Conservation (phyloP, 75 land plant species). For the Selaginella tamariscina region DNA sequence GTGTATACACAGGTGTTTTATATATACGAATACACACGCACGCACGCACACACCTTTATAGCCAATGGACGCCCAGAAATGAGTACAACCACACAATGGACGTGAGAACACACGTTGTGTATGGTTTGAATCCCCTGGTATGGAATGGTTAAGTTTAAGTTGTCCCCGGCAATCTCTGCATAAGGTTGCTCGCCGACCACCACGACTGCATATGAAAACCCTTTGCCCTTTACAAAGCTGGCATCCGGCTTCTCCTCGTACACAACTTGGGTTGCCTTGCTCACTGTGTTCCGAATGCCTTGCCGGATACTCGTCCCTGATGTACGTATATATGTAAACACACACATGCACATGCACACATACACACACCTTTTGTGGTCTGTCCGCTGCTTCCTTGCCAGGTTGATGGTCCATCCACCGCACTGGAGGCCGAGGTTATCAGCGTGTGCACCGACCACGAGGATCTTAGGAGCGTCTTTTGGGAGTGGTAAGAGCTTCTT, state of each 20-base stretch:
- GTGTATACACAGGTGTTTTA: no score
- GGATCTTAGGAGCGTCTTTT: background rate
- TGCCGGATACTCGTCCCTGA: slow-evolving; percentile 54
- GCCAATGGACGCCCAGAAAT: slow-evolving; percentile 62
- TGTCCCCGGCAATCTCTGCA: slow-evolving; percentile 52
- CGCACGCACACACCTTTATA: no score
- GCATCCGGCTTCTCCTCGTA: slow-evolving; percentile 38
- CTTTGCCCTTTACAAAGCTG: slow-evolving; percentile 17
- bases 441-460: background rate
- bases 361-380: background rate
- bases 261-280: slow-evolving; percentile 34
- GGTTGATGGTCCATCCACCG: background rate
- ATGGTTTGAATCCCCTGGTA: slow-evolving; percentile 38
- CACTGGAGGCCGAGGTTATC: background rate
- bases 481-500: background rate
- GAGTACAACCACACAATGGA: slow-evolving; percentile 47
- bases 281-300: slow-evolving; percentile 39
- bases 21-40: no score
- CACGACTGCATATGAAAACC: slow-evolving; percentile 48
- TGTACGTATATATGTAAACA: background rate
- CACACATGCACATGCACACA: background rate
- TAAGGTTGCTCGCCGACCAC: slow-evolving; percentile 63
- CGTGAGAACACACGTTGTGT: slow-evolving; percentile 30
- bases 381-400: background rate
- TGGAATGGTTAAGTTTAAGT: slow-evolving; percentile 57